A percentile compares a stretch with the other conserved stretches of the same genome.
These are phyloP conservation scores for Tranzscheliella williamsii DNA, from an alignment of 1,284 basidiomycete genomes.

Conservation along the genomic window DNA sequence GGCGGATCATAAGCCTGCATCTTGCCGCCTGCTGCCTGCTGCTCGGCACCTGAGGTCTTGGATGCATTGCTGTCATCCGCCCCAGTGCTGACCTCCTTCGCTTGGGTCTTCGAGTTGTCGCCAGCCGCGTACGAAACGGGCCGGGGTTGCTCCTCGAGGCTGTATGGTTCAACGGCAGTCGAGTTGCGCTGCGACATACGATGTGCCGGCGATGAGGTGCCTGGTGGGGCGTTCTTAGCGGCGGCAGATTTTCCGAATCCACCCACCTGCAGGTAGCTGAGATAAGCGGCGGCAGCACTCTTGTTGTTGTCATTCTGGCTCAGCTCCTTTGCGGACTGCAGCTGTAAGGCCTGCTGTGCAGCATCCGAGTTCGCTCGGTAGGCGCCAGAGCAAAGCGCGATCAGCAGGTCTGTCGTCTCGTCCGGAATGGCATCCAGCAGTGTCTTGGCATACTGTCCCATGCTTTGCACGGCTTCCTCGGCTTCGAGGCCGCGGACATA, in stretches of 20 bases:
- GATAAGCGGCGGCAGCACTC: constrained; percentile 32
- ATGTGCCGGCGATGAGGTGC: constrained; percentile 5
- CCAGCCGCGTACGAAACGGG: neutral
- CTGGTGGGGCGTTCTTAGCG: constrained; percentile 3
- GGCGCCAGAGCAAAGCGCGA: constrained; percentile 84
- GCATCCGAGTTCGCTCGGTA: constrained; percentile 27
- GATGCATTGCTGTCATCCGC: neutral
- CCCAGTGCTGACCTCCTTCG: too few species aligned
- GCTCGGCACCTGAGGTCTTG: neutral
- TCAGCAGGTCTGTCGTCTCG: constrained; percentile 84
- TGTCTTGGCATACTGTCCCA: constrained; percentile 59
- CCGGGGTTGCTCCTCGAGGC: constrained; percentile 1
- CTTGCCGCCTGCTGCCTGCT: constrained; percentile 1
- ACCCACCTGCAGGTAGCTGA: constrained; percentile 46
- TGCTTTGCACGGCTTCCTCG: constrained; percentile 64
- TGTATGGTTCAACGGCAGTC: constrained; percentile 17
- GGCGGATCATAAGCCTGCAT: constrained; percentile 66
- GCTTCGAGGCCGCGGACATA: constrained; percentile 80
- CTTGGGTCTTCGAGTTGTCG: neutral
- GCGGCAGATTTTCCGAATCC: constrained; percentile 14
- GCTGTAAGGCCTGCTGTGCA: neutral
- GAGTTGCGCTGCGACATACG: constrained; percentile 15
- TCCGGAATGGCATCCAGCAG: constrained; percentile 80
- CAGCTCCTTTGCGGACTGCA: neutral
- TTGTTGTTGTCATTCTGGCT: constrained; percentile 2